phyloP scores from a whole-genome alignment of 176 grass and related monocot genomes.

The Oryza nivara region DNA sequence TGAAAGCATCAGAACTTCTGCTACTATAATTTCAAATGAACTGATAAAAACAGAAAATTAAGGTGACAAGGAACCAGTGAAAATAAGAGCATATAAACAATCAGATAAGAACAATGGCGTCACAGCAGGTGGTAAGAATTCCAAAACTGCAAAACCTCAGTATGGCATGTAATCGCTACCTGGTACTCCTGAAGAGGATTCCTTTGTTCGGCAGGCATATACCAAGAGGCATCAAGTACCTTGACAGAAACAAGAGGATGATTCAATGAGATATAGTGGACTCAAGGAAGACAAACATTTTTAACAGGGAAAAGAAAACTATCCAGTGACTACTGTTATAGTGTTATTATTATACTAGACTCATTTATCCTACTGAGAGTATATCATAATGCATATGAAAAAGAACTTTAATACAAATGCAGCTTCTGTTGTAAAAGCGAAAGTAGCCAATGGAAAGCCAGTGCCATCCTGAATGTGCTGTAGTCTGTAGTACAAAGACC shows the following conservation, averaged over 20 bases:
- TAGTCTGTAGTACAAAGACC: background rate
- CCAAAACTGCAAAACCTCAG: background rate
- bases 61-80: background rate
- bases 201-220: constrained; percentile 89
- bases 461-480: background rate
- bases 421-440: background rate
- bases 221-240: constrained; percentile 99
- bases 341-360: background rate
- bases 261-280: background rate
- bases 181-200: constrained; percentile 97
- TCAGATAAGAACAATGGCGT: background rate
- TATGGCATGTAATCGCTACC: constrained; percentile 38
- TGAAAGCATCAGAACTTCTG: background rate
- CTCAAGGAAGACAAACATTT: background rate
- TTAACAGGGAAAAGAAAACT: background rate
- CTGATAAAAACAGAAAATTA: background rate
- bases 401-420: background rate
- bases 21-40: constrained; percentile 20
- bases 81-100: background rate
- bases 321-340: background rate
- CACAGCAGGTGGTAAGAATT: background rate
- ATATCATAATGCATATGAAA: background rate
- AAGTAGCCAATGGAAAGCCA: background rate
- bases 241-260: constrained; percentile 29
- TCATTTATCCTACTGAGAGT: background rate